phyloP scores from a whole-genome alignment of 192 early-diverging fungal genomes.

The Coemansia sp. region DNA sequence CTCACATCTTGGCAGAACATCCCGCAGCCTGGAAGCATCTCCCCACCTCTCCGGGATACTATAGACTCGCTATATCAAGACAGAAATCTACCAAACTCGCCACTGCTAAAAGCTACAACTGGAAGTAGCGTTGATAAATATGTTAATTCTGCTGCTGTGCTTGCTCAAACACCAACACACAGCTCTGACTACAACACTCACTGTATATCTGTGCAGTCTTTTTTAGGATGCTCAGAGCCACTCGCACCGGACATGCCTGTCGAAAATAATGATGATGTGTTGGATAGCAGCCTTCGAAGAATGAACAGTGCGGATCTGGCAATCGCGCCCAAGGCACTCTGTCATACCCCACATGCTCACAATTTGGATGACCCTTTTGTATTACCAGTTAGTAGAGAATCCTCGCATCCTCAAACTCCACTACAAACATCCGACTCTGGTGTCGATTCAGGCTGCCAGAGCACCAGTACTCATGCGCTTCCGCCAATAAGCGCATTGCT shows the following conservation, averaged over 20 bases:
- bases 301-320: too few species aligned
- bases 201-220: constrained; percentile 7
- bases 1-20: constrained; percentile 34
- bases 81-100: constrained; percentile 2
- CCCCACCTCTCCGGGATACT: neutral
- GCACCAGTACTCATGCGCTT: constrained; percentile 14
- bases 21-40: neutral
- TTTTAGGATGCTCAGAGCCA: constrained; percentile 39
- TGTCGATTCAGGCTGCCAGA: constrained; percentile 16
- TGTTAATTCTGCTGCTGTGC: neutral
- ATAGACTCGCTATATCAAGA: constrained; percentile 12
- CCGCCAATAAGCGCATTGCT: constrained; percentile 46
- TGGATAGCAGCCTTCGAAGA: too few species aligned
- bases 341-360: neutral
- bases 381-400: constrained; percentile 26
- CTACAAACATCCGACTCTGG: constrained; percentile 6
- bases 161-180: neutral
- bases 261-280: neutral
- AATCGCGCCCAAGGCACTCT: too few species aligned
- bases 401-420: constrained; percentile 32
- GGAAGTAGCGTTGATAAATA: neutral
- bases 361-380: neutral
- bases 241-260: constrained; percentile 17
- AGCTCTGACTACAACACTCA: neutral
- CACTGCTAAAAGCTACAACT: neutral